A percentile compares a stretch with the other conserved stretches of the same genome.
Evolutionary conservation across 2,329 filamentous ascomycete species (phyloP).

Genomic region (Pseudogymnoascus sp.): DNA sequence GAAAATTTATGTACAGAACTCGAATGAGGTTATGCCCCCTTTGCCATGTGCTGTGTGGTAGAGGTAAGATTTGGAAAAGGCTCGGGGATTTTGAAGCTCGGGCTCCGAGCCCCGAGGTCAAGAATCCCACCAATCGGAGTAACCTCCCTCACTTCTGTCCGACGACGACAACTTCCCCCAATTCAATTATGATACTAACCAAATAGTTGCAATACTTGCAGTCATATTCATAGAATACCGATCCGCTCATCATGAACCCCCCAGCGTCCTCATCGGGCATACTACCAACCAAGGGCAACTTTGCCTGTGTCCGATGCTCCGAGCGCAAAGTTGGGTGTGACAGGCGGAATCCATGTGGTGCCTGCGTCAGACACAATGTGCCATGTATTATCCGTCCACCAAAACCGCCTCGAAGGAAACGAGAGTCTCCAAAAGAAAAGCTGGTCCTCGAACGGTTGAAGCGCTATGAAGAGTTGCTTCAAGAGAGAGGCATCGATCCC

Average conservation of each 20-base stretch:
- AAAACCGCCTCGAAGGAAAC: conserved; percentile 9
- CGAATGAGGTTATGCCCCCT: background rate
- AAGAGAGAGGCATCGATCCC: conserved; percentile 18
- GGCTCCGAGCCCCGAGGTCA: background rate
- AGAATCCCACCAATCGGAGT: conserved; percentile 8
- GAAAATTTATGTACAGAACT: background rate
- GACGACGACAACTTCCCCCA: background rate
- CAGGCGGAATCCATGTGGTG: conserved; percentile 33
- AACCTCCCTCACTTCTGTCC: background rate
- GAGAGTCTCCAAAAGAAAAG: conserved; percentile 11
- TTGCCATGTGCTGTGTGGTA: background rate
- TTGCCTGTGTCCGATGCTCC: conserved; percentile 10
- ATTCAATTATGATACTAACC: background rate
- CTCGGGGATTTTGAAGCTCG: conserved; percentile 10
- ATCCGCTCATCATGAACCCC: background rate
- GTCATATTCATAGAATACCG: background rate
- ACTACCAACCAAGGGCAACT: background rate
- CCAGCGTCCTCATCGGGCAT: background rate
- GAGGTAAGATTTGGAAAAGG: background rate
- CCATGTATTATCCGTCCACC: conserved; percentile 8
- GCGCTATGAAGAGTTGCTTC: conserved; percentile 15
- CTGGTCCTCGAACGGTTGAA: conserved; percentile 10
- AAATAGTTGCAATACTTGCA: background rate
- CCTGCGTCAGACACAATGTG: conserved; percentile 30
- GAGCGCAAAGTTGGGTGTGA: conserved; percentile 36